Percentiles rank a stretch among this genome's conserved stretches.
Conservation (phyloP, 441 rosid species). For the Breynia disticha region DNA sequence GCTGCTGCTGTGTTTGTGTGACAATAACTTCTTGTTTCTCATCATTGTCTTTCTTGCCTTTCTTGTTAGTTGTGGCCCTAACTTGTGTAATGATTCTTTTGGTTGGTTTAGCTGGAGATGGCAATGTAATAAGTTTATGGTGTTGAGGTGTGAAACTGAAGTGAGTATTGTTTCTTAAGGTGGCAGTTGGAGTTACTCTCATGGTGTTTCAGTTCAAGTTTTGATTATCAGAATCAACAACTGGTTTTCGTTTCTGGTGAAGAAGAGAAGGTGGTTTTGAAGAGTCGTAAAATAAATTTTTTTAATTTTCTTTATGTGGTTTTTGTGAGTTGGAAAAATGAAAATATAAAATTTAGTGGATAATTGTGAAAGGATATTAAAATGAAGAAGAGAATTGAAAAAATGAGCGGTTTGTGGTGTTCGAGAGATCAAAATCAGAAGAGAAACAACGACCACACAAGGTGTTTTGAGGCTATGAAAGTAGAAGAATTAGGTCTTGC, state of each 20-base stretch:
- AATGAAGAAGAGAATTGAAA: background rate
- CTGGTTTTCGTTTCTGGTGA: background rate
- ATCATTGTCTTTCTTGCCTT: constrained; percentile 3
- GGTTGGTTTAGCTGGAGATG: background rate
- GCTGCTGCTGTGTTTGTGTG: constrained; percentile 18
- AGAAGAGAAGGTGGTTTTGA: background rate
- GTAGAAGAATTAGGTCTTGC: constrained; percentile 7
- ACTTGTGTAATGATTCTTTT: background rate
- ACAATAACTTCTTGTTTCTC: constrained; percentile 1
- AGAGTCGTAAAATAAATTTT: background rate
- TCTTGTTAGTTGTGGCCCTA: background rate
- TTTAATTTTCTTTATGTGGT: background rate
- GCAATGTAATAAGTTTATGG: background rate
- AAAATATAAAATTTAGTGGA: background rate
- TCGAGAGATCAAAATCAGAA: constrained; percentile 2
- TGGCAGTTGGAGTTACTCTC: constrained; percentile 1
- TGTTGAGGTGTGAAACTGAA: constrained; percentile 3
- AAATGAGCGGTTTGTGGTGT: constrained; percentile 2
- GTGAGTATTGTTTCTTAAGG: constrained; percentile 7
- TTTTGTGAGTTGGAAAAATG: background rate
- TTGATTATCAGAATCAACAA: background rate
- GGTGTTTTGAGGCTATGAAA: background rate
- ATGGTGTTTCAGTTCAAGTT: background rate
- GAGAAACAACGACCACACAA: constrained; percentile 16
- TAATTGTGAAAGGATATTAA: background rate